Conservation (phyloP, 2,329 filamentous ascomycete species). For the Beauveria scarabaeidicola region DNA sequence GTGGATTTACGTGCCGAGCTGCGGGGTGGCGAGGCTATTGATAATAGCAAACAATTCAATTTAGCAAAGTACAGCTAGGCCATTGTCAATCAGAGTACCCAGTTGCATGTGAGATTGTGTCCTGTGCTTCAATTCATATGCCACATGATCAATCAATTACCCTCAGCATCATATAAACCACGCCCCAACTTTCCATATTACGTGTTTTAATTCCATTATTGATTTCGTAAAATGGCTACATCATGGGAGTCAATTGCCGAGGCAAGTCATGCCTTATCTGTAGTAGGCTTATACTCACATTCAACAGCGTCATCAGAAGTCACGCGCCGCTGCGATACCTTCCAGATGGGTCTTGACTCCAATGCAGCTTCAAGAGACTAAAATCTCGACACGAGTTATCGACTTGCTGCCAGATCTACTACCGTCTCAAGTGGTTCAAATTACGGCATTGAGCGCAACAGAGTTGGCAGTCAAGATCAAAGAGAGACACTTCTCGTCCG, state of each 20-base stretch:
- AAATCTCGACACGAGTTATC: not conserved
- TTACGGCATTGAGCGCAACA: not conserved
- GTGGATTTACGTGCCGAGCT: not conserved
- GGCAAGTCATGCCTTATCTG: not conserved
- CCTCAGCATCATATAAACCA: not conserved
- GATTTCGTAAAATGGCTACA: not conserved
- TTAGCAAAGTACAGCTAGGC: not conserved
- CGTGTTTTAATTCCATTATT: not conserved
- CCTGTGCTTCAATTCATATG: not conserved
- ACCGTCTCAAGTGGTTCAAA: not conserved
- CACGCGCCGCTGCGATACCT: not conserved
- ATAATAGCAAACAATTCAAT: not conserved
- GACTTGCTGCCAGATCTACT: not conserved
- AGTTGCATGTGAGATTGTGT: not conserved
- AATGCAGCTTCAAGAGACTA: not conserved
- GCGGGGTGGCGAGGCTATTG: not conserved
- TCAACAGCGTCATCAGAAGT: not conserved
- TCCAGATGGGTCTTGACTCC: not conserved
- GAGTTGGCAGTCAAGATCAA: not conserved
- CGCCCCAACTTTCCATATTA: not conserved
- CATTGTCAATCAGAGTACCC: not conserved
- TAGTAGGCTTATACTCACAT: conserved; percentile 13
- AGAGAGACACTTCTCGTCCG: not conserved
- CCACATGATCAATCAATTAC: not conserved
- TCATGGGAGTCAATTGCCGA: not conserved